A percentile compares a stretch with the other conserved stretches of the same genome.
These are phyloP conservation scores for Akebia trifoliata DNA, from an alignment of 164 flowering plant genomes.

Conservation along the genomic window DNA sequence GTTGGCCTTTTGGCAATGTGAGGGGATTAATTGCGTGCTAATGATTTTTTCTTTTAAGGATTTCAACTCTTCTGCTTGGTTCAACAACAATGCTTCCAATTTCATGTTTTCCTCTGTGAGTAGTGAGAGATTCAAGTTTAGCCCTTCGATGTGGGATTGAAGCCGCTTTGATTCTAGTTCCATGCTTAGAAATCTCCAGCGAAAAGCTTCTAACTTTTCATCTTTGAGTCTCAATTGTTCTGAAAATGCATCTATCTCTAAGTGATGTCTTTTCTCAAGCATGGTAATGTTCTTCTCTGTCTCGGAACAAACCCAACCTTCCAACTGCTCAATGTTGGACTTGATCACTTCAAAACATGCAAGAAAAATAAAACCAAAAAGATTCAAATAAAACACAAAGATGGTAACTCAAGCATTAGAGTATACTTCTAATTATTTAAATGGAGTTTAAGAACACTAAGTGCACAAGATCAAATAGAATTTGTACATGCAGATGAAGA, in stretches of 20 bases:
- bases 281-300: slow-evolving; percentile 43
- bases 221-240: slow-evolving; percentile 80
- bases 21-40: slow-evolving; percentile 21
- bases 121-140: slow-evolving; percentile 41
- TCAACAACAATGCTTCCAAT: slow-evolving; percentile 46
- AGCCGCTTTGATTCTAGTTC: slow-evolving; percentile 75
- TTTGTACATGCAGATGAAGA: too few species aligned
- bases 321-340: slow-evolving; percentile 41
- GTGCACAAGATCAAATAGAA: too few species aligned
- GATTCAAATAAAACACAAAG: too few species aligned
- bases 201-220: slow-evolving; percentile 71
- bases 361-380: slow-evolving; percentile 8
- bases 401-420: too few species aligned
- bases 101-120: slow-evolving; percentile 53
- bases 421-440: too few species aligned
- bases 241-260: slow-evolving; percentile 71
- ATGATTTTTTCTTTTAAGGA: slow-evolving; percentile 41
- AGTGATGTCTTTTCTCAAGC: slow-evolving; percentile 57
- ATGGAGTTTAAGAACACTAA: too few species aligned
- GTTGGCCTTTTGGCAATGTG: slow-evolving; percentile 19
- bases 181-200: slow-evolving; percentile 66
- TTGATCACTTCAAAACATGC: slow-evolving; percentile 24
- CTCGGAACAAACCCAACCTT: slow-evolving; percentile 48
- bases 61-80: slow-evolving; percentile 51
- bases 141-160: slow-evolving; percentile 57